Evolutionary conservation across 176 grass and related monocot genomes (phyloP).

Genomic region (barley (Hordeum vulgare)): DNA sequence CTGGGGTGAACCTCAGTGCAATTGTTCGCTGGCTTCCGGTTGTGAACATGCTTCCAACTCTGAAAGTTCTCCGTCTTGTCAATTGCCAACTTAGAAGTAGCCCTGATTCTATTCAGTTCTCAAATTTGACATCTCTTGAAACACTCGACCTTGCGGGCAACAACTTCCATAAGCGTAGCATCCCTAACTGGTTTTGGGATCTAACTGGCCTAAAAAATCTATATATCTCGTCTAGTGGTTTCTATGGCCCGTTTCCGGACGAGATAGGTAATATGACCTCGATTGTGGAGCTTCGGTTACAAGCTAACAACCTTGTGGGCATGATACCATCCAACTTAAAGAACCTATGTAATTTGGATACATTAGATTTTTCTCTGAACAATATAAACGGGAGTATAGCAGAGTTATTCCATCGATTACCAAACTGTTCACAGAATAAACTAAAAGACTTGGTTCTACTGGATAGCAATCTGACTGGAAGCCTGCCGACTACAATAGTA

Average conservation of each 20-base stretch:
- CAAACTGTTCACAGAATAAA: background rate
- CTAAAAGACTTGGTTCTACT: rapidly evolving
- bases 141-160: background rate
- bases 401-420: background rate
- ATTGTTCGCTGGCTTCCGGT: background rate
- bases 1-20: background rate
- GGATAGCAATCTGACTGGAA: background rate
- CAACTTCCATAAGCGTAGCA: background rate
- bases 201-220: background rate
- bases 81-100: background rate
- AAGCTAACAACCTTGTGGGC: background rate
- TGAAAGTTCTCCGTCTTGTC: background rate
- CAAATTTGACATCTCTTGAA: background rate
- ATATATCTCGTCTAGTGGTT: rapidly evolving
- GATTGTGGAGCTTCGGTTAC: background rate
- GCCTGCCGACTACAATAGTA: background rate
- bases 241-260: background rate
- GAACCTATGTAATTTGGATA: conserved; percentile 6
- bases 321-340: background rate
- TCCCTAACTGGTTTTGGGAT: background rate
- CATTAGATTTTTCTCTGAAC: background rate
- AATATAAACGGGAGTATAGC: background rate
- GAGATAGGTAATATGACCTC: conserved; percentile 6
- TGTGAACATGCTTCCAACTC: background rate
- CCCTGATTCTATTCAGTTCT: background rate